Evolutionary conservation across 139 green algal species (phyloP), one percentile per base, ranked within the genome.

Genomic region (Nannochloris sp.): DNA sequence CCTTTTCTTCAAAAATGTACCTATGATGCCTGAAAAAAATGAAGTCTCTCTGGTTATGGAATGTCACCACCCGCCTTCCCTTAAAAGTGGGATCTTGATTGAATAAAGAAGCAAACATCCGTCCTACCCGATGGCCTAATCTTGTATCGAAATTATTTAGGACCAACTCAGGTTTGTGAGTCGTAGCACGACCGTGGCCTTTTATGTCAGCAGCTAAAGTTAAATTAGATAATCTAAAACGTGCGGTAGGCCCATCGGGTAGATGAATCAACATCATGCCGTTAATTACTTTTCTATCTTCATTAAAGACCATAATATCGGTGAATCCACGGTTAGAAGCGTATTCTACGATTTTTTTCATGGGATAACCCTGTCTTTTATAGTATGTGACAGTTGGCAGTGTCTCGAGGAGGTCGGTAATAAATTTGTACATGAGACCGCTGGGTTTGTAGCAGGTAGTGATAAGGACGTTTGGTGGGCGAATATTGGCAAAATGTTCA

Each of bases 11-110:
- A 59, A 96, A 96, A 3, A 93, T 82, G 76, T 97, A 97, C 0
- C 89, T 81, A 60, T 96, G 90, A 68, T 96, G 90, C 70, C 87
- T 91, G 70, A 99, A 95, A 64, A 99, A 99, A 29, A 99, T 92
- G 70, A 92, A 99, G 78, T 99, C 94, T 3, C 94, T 78, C 79
- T 99, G 94, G 76, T 99, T 99, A 84, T 99, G 94, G 69, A 99
- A 96, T 3, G 94, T 99, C 36, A 93, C 92, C 12, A 86, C 91
- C 6, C 90, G 78, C 12, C 94, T 75, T 10, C 90, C 92, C 25
- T 80, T 72, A 68, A 98, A 99, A 34, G 84, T 77, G 4, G 93
- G 93, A 54, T 97, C 86, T 63, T 95, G 88, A 48, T 73, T 74
- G 73, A 98, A 98, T 37, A 99, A 76, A 14, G 78, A 90, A 15